These are phyloP conservation scores for Trichoderma sp. DNA, from an alignment of 2,329 filamentous ascomycete species.

Conservation along the genomic window DNA sequence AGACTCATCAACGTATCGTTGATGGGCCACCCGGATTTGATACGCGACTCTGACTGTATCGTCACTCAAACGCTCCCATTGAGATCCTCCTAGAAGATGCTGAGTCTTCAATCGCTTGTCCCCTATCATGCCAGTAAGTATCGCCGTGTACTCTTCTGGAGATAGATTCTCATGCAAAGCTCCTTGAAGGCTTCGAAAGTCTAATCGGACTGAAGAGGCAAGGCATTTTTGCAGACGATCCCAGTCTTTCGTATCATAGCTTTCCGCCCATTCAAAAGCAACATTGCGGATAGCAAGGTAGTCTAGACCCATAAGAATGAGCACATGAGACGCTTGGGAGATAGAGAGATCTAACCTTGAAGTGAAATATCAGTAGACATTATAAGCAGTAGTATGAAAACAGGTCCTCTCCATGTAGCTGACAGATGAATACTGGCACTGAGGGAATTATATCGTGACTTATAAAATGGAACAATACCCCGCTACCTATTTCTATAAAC, in stretches of 20 bases:
- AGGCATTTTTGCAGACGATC: conserved; percentile 62
- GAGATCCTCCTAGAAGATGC: conserved; percentile 64
- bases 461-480: too few relatives aligned
- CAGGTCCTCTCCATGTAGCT: too few relatives aligned
- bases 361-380: conserved; percentile 21
- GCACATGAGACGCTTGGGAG: not conserved
- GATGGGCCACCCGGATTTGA: conserved; percentile 65
- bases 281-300: conserved; percentile 29
- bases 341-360: conserved; percentile 6
- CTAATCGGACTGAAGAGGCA: conserved; percentile 49
- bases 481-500: too few relatives aligned
- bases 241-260: conserved; percentile 71
- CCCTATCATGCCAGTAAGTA: conserved; percentile 47
- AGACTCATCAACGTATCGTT: conserved; percentile 59
- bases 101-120: conserved; percentile 66
- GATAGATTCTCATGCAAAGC: conserved; percentile 28
- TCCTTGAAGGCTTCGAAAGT: conserved; percentile 29
- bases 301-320: conserved; percentile 19
- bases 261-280: conserved; percentile 66
- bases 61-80: conserved; percentile 61
- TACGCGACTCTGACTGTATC: conserved; percentile 64
- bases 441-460: too few relatives aligned
- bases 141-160: conserved; percentile 25
- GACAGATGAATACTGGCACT: too few relatives aligned
- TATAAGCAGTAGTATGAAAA: not conserved